phyloP scores from a whole-genome alignment of 2,329 filamentous ascomycete genomes.

The Cladosporium phlei region DNA sequence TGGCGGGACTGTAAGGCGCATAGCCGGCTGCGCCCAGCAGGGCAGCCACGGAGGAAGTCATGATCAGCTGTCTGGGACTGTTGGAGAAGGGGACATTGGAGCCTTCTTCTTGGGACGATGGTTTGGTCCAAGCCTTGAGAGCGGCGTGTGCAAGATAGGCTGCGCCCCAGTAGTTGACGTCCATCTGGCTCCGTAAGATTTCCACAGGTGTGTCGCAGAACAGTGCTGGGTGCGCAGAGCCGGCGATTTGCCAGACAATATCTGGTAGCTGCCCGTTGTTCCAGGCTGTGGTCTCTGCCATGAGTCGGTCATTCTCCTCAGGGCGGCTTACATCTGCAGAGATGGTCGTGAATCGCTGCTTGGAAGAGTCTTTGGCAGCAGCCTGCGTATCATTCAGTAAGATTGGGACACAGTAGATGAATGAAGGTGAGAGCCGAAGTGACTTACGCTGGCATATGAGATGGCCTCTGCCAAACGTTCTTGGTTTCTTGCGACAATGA shows the following conservation, averaged over 20 bases:
- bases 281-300: conserved; percentile 71
- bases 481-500: conserved; percentile 75
- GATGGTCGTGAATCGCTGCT: conserved; percentile 78
- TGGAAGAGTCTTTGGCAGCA: conserved; percentile 58
- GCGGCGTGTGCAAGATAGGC: conserved; percentile 81
- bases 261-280: conserved; percentile 71
- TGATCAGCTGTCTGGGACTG: conserved; percentile 70
- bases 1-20: conserved; percentile 74
- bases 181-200: conserved; percentile 72
- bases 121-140: conserved; percentile 66
- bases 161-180: conserved; percentile 84
- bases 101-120: conserved; percentile 23
- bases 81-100: conserved; percentile 18
- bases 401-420: no score
- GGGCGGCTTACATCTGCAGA: conserved; percentile 72
- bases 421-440: no score
- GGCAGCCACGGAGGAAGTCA: conserved; percentile 73
- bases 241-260: conserved; percentile 87
- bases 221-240: conserved; percentile 66
- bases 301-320: conserved; percentile 63
- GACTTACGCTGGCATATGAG: conserved; percentile 56
- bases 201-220: conserved; percentile 70
- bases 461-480: conserved; percentile 69
- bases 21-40: conserved; percentile 80
- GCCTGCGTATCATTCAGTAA: conserved; percentile 49